A percentile compares a stretch with the other conserved stretches of the same genome.
phyloP scores from a whole-genome alignment of 495 filamentous ascomycete species.

The Achaetomiella virescens region DNA sequence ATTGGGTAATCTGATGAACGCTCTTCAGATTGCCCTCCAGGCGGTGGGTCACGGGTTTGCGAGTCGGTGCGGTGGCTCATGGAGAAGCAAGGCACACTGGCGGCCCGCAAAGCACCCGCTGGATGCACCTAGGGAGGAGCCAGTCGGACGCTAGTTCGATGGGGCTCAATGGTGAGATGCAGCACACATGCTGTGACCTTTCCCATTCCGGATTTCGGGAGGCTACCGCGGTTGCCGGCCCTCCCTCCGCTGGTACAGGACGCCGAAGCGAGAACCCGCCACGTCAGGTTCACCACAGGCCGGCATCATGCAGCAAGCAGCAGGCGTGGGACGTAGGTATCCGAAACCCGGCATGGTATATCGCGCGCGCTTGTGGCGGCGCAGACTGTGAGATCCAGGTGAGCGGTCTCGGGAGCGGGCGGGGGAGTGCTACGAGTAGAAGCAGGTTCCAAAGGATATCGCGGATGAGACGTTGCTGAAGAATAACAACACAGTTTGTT shows the following conservation, averaged over 20 bases:
- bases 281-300: conserved; percentile 5
- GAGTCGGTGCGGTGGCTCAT: not conserved
- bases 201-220: conserved; percentile 6
- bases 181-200: not conserved
- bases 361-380: not conserved
- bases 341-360: not conserved
- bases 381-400: not conserved
- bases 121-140: not conserved
- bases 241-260: not conserved
- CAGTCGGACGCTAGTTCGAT: not conserved
- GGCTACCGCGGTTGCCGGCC: conserved; percentile 8
- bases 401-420: not conserved
- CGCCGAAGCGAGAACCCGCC: conserved; percentile 4
- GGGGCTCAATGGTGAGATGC: not conserved
- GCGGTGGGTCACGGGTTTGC: not conserved
- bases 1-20: not conserved
- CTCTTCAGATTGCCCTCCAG: too few species aligned
- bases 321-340: not conserved
- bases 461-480: not conserved
- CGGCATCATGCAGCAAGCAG: not conserved
- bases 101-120: not conserved
- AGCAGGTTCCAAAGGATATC: not conserved
- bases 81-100: not conserved
- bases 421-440: not conserved
- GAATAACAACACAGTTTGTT: too few species aligned